Conservation (phyloP, 1,284 basidiomycete genomes). For the Ceratobasidium sp. region DNA sequence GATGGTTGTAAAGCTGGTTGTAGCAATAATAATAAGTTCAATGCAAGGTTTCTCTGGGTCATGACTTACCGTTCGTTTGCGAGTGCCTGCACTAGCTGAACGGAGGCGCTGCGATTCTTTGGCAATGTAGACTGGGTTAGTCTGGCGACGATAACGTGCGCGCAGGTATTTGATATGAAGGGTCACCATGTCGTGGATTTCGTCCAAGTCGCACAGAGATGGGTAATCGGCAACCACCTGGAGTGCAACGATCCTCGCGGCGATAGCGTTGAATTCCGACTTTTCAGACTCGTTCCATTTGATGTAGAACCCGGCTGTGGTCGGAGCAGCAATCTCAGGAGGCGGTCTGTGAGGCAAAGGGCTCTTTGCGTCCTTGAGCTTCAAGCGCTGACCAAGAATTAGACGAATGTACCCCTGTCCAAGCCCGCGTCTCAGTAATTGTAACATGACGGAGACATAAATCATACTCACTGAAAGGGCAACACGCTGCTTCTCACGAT, state of each 20-base stretch:
- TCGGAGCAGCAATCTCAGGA: not conserved
- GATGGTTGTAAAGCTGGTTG: too few relatives aligned
- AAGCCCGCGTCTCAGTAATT: too few relatives aligned
- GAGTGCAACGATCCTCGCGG: not conserved
- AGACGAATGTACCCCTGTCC: not conserved
- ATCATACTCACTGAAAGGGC: not conserved
- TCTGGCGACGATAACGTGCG: not conserved
- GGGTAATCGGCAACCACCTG: not conserved
- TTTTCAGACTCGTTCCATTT: not conserved
- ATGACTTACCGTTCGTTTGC: not conserved
- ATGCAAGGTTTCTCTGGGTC: too few relatives aligned
- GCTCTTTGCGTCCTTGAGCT: not conserved
- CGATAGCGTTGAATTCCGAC: not conserved
- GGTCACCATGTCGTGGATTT: not conserved
- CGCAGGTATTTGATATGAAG: not conserved
- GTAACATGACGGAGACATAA: too few relatives aligned
- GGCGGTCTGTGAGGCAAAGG: not conserved
- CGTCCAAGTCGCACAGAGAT: not conserved
- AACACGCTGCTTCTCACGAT: not conserved
- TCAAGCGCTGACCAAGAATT: not conserved
- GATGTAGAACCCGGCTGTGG: not conserved
- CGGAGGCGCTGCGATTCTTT: not conserved
- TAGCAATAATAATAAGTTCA: too few relatives aligned
- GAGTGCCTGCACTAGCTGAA: not conserved
- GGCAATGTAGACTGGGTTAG: not conserved